Evolutionary conservation across 2,329 filamentous ascomycete species (phyloP).

Genomic region (Hymenoscyphus scutula): DNA sequence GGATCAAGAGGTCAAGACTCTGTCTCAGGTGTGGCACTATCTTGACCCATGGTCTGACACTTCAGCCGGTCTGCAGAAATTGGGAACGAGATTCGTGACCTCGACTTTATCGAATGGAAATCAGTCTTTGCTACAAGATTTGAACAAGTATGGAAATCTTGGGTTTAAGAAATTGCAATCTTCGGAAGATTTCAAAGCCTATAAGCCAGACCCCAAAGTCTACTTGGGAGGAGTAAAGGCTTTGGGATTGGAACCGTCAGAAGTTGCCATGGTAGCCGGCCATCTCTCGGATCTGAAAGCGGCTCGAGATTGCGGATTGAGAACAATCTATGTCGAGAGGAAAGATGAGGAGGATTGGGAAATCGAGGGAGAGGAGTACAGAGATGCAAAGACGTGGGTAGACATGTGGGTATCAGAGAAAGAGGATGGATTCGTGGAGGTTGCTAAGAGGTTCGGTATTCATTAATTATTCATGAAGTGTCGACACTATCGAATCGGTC

Average conservation of each 20-base stretch:
- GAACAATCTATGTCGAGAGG: constrained; percentile 73
- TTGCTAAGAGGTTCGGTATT: constrained; percentile 47
- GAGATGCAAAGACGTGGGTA: constrained; percentile 57
- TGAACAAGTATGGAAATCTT: constrained; percentile 56
- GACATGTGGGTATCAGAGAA: constrained; percentile 58
- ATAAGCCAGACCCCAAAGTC: constrained; percentile 68
- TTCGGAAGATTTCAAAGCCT: constrained; percentile 68
- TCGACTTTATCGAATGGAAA: constrained; percentile 77
- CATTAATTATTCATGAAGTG: neutral
- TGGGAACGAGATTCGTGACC: constrained; percentile 55
- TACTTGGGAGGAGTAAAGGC: constrained; percentile 66
- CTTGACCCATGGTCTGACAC: constrained; percentile 69
- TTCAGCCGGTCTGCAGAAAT: constrained; percentile 50
- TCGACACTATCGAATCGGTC: constrained; percentile 8
- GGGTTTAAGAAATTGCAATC: constrained; percentile 63
- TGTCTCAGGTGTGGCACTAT: constrained; percentile 70
- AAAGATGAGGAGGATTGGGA: constrained; percentile 62
- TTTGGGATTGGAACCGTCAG: constrained; percentile 50
- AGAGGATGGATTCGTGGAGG: constrained; percentile 52
- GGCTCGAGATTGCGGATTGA: constrained; percentile 62
- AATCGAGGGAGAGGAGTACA: constrained; percentile 48
- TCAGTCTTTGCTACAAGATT: constrained; percentile 60
- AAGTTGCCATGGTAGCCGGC: constrained; percentile 76
- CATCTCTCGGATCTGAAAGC: constrained; percentile 68
- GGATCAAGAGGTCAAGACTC: constrained; percentile 58